Evolutionary conservation across 106 monocot genomes (phyloP).

Genomic region (Phalaenopsis aphrodite): DNA sequence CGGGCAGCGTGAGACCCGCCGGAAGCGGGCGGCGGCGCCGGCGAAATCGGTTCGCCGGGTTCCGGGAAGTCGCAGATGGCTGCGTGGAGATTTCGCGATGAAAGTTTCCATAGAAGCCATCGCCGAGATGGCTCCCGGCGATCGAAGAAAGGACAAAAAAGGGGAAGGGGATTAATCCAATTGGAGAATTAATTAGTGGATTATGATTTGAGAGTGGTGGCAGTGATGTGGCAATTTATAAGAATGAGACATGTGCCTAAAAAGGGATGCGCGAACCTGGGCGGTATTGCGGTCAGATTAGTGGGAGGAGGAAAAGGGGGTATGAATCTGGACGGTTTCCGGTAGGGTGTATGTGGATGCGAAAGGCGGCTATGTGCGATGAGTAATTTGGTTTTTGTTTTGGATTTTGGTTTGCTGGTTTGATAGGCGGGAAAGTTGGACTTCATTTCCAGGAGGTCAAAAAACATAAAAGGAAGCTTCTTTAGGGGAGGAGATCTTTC

Average conservation of each 20-base stretch:
- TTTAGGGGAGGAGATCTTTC: too few relatives aligned
- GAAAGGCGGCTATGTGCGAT: not conserved
- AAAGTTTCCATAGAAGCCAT: conserved; percentile 1
- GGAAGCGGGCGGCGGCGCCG: not conserved
- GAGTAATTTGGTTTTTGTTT: not conserved
- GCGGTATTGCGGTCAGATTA: not conserved
- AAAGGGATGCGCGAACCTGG: not conserved
- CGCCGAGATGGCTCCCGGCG: not conserved
- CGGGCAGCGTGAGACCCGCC: not conserved
- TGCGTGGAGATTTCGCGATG: not conserved
- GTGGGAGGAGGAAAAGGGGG: not conserved
- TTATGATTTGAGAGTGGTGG: not conserved
- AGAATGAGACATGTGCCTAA: too few relatives aligned
- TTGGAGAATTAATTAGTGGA: not conserved
- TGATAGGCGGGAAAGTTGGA: too few relatives aligned
- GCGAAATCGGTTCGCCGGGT: not conserved
- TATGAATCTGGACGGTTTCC: not conserved
- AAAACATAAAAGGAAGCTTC: too few relatives aligned
- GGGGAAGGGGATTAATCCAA: not conserved
- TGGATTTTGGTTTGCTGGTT: not conserved
- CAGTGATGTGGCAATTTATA: not conserved
- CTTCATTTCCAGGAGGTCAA: too few relatives aligned
- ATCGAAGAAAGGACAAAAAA: not conserved
- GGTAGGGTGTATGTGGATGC: not conserved
- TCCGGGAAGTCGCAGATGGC: not conserved